Evolutionary conservation across 495 filamentous ascomycete genomes (phyloP), one percentile per base, ranked within the genome.

Genomic region (Daldinia loculata): DNA sequence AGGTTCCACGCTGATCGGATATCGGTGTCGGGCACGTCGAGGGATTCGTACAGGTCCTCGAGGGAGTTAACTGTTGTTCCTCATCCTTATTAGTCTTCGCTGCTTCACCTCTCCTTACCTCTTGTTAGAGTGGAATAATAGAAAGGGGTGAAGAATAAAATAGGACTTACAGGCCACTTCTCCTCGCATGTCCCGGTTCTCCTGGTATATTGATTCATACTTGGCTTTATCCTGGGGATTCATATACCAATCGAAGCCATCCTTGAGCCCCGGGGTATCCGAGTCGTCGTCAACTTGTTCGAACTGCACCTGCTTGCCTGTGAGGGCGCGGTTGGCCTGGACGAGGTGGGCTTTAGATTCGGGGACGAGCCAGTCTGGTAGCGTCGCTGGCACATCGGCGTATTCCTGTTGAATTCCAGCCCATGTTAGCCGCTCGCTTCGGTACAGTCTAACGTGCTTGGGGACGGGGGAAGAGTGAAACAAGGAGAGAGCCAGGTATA

Each of bases 181-280:
- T 63, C 95, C 95, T 45, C 93, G 91, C 68, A 88, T 87, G 78
- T 94, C 91, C 56, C 92, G 88, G 80, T 93, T 95, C 68, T 95
- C 92, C 64, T 87, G 90, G 80, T 98, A 99, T 77, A 99, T 98
- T 53, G 93, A 92, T 77, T 97, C 92, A 80, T 99, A 99, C 81
- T 96, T 97, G 60, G 88, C 75, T 80, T 93, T 95, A 78, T 98
- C 94, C 43, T 84, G 80, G 1, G 95, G 95, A 66, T 88, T 92
- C 94, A 99, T 98, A 81, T 99, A 99, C 95, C 95, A 99, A 79
- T 99, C 95, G 80, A 99, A 99, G 1, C 94, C 94, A 80, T 97
- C 92, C 77, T 95, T 97, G 60, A 99, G 81, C 6, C 95, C 93
- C 4, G 88, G 87, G 22, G 87, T 88, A 75, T 94, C 93, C 68